Evolutionary conservation across 2,329 filamentous ascomycete genomes (phyloP), one percentile per base, ranked within the genome.

Genomic region (Emericellopsis atlantica): DNA sequence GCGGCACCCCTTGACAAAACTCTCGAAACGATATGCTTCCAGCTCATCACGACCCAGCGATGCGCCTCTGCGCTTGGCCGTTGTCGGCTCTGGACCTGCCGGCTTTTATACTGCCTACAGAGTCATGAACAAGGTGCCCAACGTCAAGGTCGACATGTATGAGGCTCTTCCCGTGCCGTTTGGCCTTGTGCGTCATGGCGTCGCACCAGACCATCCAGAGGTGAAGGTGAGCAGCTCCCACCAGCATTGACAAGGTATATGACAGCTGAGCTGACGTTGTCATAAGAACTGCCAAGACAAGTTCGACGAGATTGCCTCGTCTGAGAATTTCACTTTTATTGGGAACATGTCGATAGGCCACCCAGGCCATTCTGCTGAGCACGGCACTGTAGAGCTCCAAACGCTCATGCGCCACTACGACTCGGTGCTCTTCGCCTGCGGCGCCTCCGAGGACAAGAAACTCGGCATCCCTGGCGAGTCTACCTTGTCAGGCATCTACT

Each of bases 121-220:
- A 43, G 72, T 95, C 42, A 81, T 96, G 70, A 74, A 76, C 41
- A 85, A 80, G 52, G 70, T 92, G 32, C 69, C 79, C 18, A 67
- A 80, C 55, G 79, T 81, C 0, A 72, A 75, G 39, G 74, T 98
- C 18, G 90, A 96, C 61, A 96, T 98, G 90, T 98, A 94, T 56
- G 92, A 98, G 62, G 79, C 86, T 23, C 65, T 96, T 32, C 92
- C 92, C 0, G 88, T 94, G 4, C 92, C 92, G 0, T 98, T 86
- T 56, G 92, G 92, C 1, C 72, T 98, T 42, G 89, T 94, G 39
- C 74, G 92, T 42, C 95, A 92, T 55, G 92, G 92, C 8, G 92
- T 98, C 44, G 93, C 92, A n/a, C 92, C 92, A 5, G 92, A 98
- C 58, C 92, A 98, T 62, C 90, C 92, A 1, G 90, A 98, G 65